phyloP scores from a whole-genome alignment of 179 eudicot species.

The Silene noctiflora region DNA sequence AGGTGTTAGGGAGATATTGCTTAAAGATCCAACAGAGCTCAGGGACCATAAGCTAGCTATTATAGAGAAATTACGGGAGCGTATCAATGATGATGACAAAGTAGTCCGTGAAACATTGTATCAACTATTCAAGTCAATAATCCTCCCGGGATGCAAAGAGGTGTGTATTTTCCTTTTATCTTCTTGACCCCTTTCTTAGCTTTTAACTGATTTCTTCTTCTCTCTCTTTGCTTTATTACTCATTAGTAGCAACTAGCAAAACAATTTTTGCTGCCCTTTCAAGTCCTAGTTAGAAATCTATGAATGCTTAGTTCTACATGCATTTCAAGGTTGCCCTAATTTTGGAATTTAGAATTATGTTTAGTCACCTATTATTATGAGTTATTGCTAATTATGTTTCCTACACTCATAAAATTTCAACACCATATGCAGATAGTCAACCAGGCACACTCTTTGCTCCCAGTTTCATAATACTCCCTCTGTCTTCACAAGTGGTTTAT shows the following conservation, averaged over 20 bases:
- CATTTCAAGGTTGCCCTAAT: background rate
- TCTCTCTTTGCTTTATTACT: background rate
- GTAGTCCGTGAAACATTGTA: conserved; percentile 77
- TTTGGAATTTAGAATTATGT: background rate
- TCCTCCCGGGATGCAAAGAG: conserved; percentile 80
- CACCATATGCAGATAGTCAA: no score
- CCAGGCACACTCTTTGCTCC: no score
- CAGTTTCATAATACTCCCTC: no score
- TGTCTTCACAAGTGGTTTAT: no score
- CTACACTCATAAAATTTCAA: no score
- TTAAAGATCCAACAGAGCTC: conserved; percentile 64
- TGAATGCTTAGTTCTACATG: background rate
- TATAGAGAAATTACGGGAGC: conserved; percentile 89
- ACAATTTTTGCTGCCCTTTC: no score
- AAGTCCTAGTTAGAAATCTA: no score
- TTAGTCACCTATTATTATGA: background rate
- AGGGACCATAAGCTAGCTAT: conserved; percentile 70
- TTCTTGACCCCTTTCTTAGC: background rate
- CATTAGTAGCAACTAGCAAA: background rate
- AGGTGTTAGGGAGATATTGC: conserved; percentile 76
- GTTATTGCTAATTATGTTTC: background rate
- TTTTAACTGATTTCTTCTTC: background rate
- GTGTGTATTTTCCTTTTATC: conserved; percentile 30
- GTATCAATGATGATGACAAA: conserved; percentile 85
- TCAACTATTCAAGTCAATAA: conserved; percentile 71